Evolutionary conservation across 208 protist genomes (phyloP).

Genomic region (Leishmania lainsoni): DNA sequence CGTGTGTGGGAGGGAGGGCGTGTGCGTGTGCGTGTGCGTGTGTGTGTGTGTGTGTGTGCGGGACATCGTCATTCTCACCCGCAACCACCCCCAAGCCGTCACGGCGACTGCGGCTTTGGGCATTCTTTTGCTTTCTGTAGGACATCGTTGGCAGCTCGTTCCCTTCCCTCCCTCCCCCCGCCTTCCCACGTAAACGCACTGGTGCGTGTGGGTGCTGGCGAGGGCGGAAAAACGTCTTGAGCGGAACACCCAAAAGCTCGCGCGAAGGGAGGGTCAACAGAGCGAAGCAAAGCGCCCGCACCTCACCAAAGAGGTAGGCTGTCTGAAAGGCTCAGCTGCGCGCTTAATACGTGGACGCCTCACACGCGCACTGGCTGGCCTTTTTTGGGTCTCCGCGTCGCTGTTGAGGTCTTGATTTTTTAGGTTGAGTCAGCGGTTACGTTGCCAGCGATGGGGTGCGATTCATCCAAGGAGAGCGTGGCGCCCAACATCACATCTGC

Average conservation of each 20-base stretch:
- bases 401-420: not conserved
- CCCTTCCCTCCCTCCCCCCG: not conserved
- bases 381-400: not conserved
- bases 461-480: slow-evolving; percentile 45
- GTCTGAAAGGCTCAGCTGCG: too few relatives aligned
- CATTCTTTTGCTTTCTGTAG: not conserved
- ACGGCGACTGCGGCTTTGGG: not conserved
- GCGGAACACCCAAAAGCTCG: too few relatives aligned
- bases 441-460: slow-evolving; percentile 38
- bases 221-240: too few relatives aligned
- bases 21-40: not conserved
- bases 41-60: not conserved
- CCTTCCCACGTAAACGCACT: not conserved
- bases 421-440: not conserved
- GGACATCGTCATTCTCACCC: not conserved
- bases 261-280: too few relatives aligned
- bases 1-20: not conserved
- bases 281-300: too few relatives aligned
- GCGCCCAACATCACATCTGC: slow-evolving; percentile 3
- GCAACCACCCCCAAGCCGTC: not conserved
- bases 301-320: too few relatives aligned
- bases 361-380: not conserved
- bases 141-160: not conserved
- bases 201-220: too few relatives aligned
- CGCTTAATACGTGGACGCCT: too few relatives aligned